Evolutionary conservation across 352 stramenopile genomes (phyloP).

Genomic region (Sclerospora graminicola): DNA sequence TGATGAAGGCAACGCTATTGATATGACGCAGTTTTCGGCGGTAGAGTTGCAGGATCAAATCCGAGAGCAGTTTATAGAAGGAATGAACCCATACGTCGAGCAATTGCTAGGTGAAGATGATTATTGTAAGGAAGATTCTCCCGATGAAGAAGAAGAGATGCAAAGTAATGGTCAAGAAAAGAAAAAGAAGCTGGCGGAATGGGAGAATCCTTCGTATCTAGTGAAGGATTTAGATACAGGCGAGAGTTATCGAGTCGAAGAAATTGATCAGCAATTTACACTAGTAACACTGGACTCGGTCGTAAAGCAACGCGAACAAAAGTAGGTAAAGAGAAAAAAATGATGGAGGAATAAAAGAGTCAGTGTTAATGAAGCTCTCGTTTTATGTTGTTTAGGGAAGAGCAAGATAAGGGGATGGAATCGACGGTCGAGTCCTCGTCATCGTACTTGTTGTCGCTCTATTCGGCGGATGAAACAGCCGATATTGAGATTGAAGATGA

Average conservation of each 20-base stretch:
- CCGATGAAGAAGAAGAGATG: slow-evolving; percentile 5
- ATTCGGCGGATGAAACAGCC: slow-evolving; percentile 68
- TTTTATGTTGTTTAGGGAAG: slow-evolving; percentile 8
- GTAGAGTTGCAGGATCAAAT: slow-evolving; percentile 21
- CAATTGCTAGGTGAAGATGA: slow-evolving; percentile 22
- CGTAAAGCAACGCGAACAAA: slow-evolving; percentile 42
- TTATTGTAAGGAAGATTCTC: slow-evolving; percentile 22
- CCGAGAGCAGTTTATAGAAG: slow-evolving; percentile 23
- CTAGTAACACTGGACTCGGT: slow-evolving; percentile 65
- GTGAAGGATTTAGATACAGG: slow-evolving; percentile 77
- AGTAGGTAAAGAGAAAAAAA: slow-evolving; percentile 18
- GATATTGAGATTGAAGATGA: slow-evolving; percentile 74
- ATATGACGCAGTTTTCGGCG: slow-evolving; percentile 19
- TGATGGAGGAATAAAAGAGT: not conserved
- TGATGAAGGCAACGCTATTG: slow-evolving; percentile 5
- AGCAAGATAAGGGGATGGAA: slow-evolving; percentile 9
- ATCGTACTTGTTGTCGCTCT: slow-evolving; percentile 64
- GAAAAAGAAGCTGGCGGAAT: slow-evolving; percentile 32
- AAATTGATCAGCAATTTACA: slow-evolving; percentile 78
- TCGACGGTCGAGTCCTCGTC: slow-evolving; percentile 28
- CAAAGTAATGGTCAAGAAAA: slow-evolving; percentile 6
- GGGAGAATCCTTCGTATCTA: slow-evolving; percentile 73
- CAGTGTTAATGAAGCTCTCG: slow-evolving; percentile 1
- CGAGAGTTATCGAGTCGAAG: slow-evolving; percentile 66
- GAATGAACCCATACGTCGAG: slow-evolving; percentile 46